phyloP scores from a whole-genome alignment of 192 early-diverging fungal genomes.

The Mortierella claussenii region DNA sequence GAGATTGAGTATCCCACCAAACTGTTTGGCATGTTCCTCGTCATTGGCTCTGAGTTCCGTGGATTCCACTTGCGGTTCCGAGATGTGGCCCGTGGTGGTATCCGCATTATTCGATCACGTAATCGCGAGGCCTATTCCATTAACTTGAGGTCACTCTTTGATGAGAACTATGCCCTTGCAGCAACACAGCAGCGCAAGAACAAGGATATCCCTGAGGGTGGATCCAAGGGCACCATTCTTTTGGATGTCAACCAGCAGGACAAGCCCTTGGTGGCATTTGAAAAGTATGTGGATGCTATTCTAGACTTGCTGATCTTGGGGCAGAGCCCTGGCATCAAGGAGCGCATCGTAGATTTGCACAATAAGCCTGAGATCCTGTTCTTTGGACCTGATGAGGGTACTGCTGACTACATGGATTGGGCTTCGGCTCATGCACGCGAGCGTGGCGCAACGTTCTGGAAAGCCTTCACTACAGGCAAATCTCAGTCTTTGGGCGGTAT shows the following conservation, averaged over 20 bases:
- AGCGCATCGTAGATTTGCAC: constrained; percentile 91
- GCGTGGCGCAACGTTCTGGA: constrained; percentile 96
- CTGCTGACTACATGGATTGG: constrained; percentile 99
- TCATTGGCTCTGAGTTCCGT: constrained; percentile 97
- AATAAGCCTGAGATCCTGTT: constrained; percentile 96
- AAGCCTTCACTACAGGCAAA: constrained; percentile 99
- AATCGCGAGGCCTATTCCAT: constrained; percentile 97
- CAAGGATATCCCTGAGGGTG: constrained; percentile 99
- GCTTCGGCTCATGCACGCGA: constrained; percentile 92
- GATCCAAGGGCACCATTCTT: constrained; percentile 96
- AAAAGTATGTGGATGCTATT: constrained; percentile 48
- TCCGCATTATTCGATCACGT: constrained; percentile 96
- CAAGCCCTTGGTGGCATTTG: constrained; percentile 44
- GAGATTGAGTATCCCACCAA: constrained; percentile 92
- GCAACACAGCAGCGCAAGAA: constrained; percentile 98
- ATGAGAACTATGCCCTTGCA: constrained; percentile 98
- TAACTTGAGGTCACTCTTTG: constrained; percentile 95
- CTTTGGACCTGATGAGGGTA: constrained; percentile 71
- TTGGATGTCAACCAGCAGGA: constrained; percentile 52
- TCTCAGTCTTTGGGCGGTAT: constrained; percentile 95
- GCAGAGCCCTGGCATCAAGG: constrained; percentile 95
- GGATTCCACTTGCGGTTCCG: constrained; percentile 98
- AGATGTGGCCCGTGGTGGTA: constrained; percentile 98
- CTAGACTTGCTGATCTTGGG: constrained; percentile 93
- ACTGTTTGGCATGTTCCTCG: constrained; percentile 95